Conservation (phyloP, 2,329 filamentous ascomycete species). For the Metarhizium brunneum region DNA sequence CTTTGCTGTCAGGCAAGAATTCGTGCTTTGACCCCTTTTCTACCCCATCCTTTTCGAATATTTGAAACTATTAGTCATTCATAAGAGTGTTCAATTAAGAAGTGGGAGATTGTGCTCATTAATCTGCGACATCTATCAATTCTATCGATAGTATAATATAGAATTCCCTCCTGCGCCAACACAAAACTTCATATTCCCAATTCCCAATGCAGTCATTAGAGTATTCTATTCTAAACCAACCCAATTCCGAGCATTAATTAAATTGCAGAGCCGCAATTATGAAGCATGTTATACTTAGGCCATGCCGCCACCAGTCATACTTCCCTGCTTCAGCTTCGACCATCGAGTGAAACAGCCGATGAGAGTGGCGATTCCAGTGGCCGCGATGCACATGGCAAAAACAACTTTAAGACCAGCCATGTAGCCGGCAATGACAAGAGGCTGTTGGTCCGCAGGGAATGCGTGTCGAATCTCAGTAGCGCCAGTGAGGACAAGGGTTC, state of each 20-base stretch:
- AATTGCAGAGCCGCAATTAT: neutral
- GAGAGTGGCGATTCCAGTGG: conserved; percentile 30
- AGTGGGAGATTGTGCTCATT: no score
- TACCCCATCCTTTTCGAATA: no score
- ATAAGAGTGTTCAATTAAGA: no score
- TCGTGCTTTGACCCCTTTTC: no score
- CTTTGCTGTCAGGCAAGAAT: no score
- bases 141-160: no score
- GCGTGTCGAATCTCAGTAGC: conserved; percentile 46
- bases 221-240: neutral
- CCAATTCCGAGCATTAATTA: neutral
- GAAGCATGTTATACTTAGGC: conserved; percentile 12
- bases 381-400: conserved; percentile 47
- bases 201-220: neutral
- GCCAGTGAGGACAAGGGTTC: conserved; percentile 30
- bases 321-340: conserved; percentile 26
- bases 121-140: no score
- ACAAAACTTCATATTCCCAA: neutral
- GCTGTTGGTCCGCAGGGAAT: conserved; percentile 39
- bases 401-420: conserved; percentile 54
- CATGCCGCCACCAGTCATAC: conserved; percentile 17
- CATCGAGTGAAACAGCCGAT: conserved; percentile 26
- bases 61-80: no score
- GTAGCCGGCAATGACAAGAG: conserved; percentile 50
- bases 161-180: no score